Evolutionary conservation across 768 basidiomycete species (phyloP), one percentile per base, ranked within the genome.

Genomic region (Tylopilus rubrobrunneus): DNA sequence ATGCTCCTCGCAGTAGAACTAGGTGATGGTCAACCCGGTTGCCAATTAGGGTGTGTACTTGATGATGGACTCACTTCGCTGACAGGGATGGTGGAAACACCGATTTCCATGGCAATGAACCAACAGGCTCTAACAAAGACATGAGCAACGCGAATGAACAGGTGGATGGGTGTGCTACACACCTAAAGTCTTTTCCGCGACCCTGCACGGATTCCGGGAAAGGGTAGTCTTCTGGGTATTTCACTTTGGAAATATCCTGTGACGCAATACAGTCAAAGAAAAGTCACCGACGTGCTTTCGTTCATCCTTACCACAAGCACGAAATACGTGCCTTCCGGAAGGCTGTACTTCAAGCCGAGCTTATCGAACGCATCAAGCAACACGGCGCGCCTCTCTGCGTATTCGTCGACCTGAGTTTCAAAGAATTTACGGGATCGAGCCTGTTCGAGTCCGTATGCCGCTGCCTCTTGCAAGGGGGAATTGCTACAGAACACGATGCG

Each of bases 401-500:
- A 98, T 67, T 94, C 89, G 15, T 71, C 64, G 11, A 80, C 67
- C 63, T 98, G 93, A 6, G 69, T 82, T 61, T 82, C 83, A 60
- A 97, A 93, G 76, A 92, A 98, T 27, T 76, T 67, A 51, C 81
- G 82, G 60, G 87, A 72, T 21, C 72, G 71, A 2, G 86, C 92
- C 61, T 88, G 77, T 68, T 97, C 96, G 17, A 98, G 77, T 21
- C 92, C 95, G n/a, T 78, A 77, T 5, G 96, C 95, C 17, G 85
- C 86, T 14, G 95, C 96, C 73, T 98, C 96, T 71, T 98, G 96
- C 52, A 97, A 74, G 5, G 95, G 96, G 3, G 93, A 92, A 71
- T 96, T 97, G 50, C 86, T 83, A 72, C 92, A 96, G 75, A 97
- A 98, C 31, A 98, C 89, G 63, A 98, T 95, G 31, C 97, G 87